phyloP scores from a whole-genome alignment of 768 basidiomycete genomes.

The Lactifluus pinguis region DNA sequence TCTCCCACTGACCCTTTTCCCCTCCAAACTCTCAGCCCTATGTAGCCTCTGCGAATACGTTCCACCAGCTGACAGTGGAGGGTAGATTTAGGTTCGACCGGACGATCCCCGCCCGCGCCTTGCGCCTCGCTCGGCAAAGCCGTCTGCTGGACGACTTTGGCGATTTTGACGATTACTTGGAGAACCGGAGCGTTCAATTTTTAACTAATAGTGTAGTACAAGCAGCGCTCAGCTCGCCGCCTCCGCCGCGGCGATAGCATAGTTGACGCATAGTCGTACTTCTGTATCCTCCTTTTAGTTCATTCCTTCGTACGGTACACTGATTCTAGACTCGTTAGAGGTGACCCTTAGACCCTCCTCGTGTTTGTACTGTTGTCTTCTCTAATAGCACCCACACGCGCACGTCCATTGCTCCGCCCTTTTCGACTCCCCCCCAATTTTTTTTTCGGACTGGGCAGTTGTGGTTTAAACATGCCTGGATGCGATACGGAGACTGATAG shows the following conservation, averaged over 20 bases:
- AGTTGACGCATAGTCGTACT: not conserved
- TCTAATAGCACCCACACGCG: not conserved
- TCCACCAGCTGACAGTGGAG: not conserved
- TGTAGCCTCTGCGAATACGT: not conserved
- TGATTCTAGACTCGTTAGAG: not conserved
- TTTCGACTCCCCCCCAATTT: no score
- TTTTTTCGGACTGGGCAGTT: no score
- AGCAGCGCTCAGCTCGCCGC: not conserved
- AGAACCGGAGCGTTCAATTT: constrained; percentile 53
- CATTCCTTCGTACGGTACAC: not conserved
- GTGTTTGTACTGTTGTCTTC: not conserved
- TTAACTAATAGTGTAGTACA: constrained; percentile 29
- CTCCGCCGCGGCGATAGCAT: not conserved
- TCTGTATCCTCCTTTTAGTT: not conserved
- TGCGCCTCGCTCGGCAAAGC: constrained; percentile 40
- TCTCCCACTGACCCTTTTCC: not conserved
- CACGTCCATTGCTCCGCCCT: no score
- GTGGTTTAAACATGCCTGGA: no score
- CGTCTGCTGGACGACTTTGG: constrained; percentile 52
- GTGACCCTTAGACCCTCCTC: not conserved
- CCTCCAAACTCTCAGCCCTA: not conserved
- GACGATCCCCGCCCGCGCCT: constrained; percentile 35
- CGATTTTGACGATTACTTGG: constrained; percentile 79
- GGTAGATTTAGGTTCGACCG: not conserved
- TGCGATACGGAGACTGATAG: no score